Evolutionary conservation across 2,329 filamentous ascomycete species (phyloP).

Genomic region (Botrytis sinoallii): DNA sequence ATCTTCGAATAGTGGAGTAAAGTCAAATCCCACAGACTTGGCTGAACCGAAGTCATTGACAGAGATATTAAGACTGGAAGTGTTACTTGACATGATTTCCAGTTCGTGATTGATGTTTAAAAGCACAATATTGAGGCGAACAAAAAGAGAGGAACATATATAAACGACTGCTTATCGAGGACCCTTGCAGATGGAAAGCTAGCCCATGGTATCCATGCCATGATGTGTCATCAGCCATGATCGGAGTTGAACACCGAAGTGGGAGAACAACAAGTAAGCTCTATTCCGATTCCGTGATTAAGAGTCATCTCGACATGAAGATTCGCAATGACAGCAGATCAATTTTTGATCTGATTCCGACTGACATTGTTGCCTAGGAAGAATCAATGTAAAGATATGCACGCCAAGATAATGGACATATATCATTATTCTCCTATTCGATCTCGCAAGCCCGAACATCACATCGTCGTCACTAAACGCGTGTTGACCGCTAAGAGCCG

Average conservation of each 20-base stretch:
- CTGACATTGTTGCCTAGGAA: neutral
- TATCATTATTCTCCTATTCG: neutral
- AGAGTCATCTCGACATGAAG: neutral
- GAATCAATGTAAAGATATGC: neutral
- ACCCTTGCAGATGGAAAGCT: neutral
- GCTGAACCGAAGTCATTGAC: conserved; percentile 26
- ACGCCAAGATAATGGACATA: neutral
- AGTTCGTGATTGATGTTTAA: neutral
- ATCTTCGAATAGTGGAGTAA: conserved; percentile 32
- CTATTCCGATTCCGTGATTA: neutral
- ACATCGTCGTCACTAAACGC: conserved; percentile 14
- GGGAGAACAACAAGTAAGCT: neutral
- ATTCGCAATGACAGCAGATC: neutral
- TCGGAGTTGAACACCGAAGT: neutral
- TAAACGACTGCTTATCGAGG: neutral
- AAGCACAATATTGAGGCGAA: neutral
- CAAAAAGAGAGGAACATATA: neutral
- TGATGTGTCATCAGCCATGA: neutral
- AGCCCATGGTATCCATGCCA: neutral
- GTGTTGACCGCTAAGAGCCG: neutral
- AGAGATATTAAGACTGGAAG: neutral
- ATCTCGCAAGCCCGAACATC: neutral
- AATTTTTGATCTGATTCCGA: too few species aligned
- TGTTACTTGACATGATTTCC: conserved; percentile 13
- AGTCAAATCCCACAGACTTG: conserved; percentile 29